Base-by-base conservation (phyloP, 257 asterid genomes). In the Solanum piurae region DNA sequence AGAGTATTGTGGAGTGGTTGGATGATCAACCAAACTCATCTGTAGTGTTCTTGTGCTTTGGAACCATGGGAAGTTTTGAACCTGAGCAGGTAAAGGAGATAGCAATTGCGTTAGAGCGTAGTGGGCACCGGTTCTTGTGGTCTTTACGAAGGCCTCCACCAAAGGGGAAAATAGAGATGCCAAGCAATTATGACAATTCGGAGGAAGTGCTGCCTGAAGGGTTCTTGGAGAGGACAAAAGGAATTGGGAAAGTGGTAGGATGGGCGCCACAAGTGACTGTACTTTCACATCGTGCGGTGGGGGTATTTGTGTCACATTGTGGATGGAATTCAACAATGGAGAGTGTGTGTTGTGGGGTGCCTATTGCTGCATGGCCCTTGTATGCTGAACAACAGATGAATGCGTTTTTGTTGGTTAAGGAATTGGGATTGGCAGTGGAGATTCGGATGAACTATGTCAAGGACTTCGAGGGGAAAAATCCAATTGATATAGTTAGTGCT, bases 11-110 rank as follows among this genome's bases (percentile, higher is more conserved):
- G 27, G 72, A 88, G 71, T 90, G 92, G 90, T 79, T 90, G 4
- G 90, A 82, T 33, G 10, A 49, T 12, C 92, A 90, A 21, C 86
- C 86, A 1, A 64, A 66, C 9, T 83, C 86, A 25, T 90, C 92
- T 5, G 90, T 90, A 4, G 86, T 88, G n/a, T 90, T 88, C 75
- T 83, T 90, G 40, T 90, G 92, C 85, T 90, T 90, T 77, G 92
- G 92, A 27, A 88, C 90, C n/a, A 27, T 36, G 68, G 92, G 92
- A 4, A 60, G 86, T 69, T 88, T 90, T 38, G 64, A 73, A 2
- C 88, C 77, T 8, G 55, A 38, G 10, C 92, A 90, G 44, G 90
- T 90, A n/a, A 88, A 76, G 80, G 92, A 90, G 74, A 88, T 88
- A 29, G 90, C 92, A 7, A 11, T 16, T 14, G 92, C 86, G 1